Evolutionary conservation across 805 yeast genomes (phyloP).

Genomic region (Myxozyma geophila): DNA sequence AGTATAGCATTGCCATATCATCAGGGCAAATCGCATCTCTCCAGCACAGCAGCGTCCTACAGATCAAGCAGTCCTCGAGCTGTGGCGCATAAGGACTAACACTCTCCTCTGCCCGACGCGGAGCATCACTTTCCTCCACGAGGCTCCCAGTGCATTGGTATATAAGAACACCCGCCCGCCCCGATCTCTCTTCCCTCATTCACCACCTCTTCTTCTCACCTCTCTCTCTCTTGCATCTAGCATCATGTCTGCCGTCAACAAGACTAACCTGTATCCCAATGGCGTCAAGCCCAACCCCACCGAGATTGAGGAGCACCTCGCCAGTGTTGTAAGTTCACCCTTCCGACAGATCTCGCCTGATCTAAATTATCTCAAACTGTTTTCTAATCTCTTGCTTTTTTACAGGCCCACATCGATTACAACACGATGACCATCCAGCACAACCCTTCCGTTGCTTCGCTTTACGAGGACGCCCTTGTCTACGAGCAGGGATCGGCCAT

Average conservation of each 20-base stretch:
- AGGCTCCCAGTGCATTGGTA: neutral
- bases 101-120: neutral
- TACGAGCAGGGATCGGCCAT: constrained; percentile 89
- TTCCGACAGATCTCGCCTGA: neutral
- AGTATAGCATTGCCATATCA: too few relatives aligned
- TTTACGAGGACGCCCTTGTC: constrained; percentile 89
- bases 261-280: constrained; percentile 50
- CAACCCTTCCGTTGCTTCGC: constrained; percentile 89
- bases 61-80: neutral
- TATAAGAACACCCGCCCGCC: neutral
- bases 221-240: neutral
- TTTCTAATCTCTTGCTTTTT: neutral
- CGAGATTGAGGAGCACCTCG: constrained; percentile 49
- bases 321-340: constrained; percentile 38
- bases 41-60: too few relatives aligned
- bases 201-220: neutral
- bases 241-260: constrained; percentile 44
- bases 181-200: neutral
- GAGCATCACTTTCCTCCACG: constrained; percentile 2
- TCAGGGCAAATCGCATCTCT: too few relatives aligned
- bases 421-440: constrained; percentile 56
- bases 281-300: constrained; percentile 51
- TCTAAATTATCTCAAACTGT: neutral
- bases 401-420: constrained; percentile 50
- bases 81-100: constrained; percentile 9